Evolutionary conservation across 1,139 yeast species (phyloP).

Genomic region (Magnusiomyces ingens): DNA sequence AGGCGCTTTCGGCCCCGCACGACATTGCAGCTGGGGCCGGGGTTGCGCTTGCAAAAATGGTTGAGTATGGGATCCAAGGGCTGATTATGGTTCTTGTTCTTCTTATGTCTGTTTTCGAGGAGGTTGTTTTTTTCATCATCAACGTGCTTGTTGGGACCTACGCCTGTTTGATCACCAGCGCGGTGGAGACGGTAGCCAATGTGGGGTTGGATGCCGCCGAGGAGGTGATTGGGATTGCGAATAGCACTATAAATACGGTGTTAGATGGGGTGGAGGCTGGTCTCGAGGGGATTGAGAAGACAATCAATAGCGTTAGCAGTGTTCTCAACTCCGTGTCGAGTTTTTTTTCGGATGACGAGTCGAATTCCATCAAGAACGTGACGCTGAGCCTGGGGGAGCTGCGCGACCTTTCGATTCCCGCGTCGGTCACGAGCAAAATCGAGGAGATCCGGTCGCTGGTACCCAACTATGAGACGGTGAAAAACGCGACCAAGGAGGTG

Average conservation of each 20-base stretch:
- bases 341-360: slow-evolving; percentile 48
- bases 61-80: slow-evolving; percentile 44
- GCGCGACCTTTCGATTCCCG: slow-evolving; percentile 55
- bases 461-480: slow-evolving; percentile 54
- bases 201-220: slow-evolving; percentile 72
- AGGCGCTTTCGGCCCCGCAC: slow-evolving; percentile 46
- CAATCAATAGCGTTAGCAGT: slow-evolving; percentile 38
- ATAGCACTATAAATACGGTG: slow-evolving; percentile 48
- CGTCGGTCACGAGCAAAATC: slow-evolving; percentile 48
- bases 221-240: slow-evolving; percentile 50
- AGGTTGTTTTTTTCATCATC: slow-evolving; percentile 54
- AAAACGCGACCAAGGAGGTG: slow-evolving; percentile 42
- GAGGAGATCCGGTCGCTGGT: slow-evolving; percentile 40
- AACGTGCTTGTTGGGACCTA: slow-evolving; percentile 79
- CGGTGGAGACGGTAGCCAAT: slow-evolving; percentile 64
- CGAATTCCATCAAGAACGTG: slow-evolving; percentile 31
- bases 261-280: slow-evolving; percentile 60
- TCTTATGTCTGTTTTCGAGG: slow-evolving; percentile 50
- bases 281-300: slow-evolving; percentile 46
- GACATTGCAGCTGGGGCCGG: slow-evolving; percentile 52
- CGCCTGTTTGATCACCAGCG: slow-evolving; percentile 69
- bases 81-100: slow-evolving; percentile 38
- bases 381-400: slow-evolving; percentile 54
- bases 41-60: slow-evolving; percentile 40
- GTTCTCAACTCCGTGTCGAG: slow-evolving; percentile 40